Base-by-base conservation (phyloP, 306 rosid genomes). In the Quercus glauca region DNA sequence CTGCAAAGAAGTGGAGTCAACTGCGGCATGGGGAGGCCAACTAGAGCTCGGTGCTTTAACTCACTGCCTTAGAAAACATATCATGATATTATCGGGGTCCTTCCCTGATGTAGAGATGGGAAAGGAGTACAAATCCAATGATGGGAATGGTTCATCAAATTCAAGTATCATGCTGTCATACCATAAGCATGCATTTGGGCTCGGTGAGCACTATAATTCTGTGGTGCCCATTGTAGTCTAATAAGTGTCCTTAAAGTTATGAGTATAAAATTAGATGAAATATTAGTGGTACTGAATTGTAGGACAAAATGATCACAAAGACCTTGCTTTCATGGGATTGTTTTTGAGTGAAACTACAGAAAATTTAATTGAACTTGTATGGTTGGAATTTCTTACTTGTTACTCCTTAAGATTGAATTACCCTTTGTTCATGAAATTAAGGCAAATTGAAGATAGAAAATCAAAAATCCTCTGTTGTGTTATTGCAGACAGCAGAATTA, bases 71-170 rank as follows among this genome's bases (percentile, higher is more conserved):
- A 83, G 80, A 85, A 95, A 88, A 79, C 98, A 88, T 64, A 89
- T 96, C 83, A 81, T 86, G 92, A 85, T 96, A 81, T 91, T 83
- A 86, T 96, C 98, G 4, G 98, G 99, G 63, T 96, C 96, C 78
- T 96, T 93, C 83, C 98, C 98, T 1, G 98, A 96, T 63, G 98
- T 95, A 83, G 99, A 93, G 89, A 96, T 96, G 94, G 98, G 98
- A 69, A 96, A 91, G 83, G 98, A 93, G 85, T 96, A 91, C 86
- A 90, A 87, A 84, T 72, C 90, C 20, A 79, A 69, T 4, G 80
- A 59, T 31, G 86, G 28, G 26, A 71, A 69, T 18, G 86, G 49
- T 82, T 69, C 85, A 35, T 65, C 85, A 14, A 79, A 75, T 80
- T 90, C 87, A 3, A 86, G 92, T 67, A 82, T 96, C 33, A 83